Conservation (phyloP, 2,329 filamentous ascomycete species). For the Talaromyces verruculosus region DNA sequence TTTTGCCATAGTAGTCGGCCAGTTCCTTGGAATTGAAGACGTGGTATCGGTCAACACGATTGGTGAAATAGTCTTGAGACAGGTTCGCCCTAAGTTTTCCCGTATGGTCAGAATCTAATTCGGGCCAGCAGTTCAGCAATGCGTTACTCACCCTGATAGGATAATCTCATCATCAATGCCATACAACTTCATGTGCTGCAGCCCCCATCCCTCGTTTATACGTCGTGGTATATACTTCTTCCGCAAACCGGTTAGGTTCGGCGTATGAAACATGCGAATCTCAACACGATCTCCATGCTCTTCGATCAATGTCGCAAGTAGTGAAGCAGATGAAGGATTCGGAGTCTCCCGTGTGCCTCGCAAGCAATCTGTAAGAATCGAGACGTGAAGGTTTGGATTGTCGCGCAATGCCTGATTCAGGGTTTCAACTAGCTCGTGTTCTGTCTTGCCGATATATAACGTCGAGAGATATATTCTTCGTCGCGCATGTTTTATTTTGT, state of each 20-base stretch:
- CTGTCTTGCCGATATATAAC: constrained; percentile 90
- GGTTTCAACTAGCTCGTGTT: constrained; percentile 80
- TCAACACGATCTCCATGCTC: constrained; percentile 90
- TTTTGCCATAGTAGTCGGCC: constrained; percentile 74
- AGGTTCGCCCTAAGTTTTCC: constrained; percentile 68
- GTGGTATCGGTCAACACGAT: constrained; percentile 92
- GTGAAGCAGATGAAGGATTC: constrained; percentile 78
- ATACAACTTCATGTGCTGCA: constrained; percentile 99
- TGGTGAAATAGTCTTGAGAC: constrained; percentile 92
- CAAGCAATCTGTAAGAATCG: constrained; percentile 86
- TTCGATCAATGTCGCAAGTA: constrained; percentile 76
- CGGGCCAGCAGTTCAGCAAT: neutral
- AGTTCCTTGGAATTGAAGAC: constrained; percentile 77
- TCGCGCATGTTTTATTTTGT: constrained; percentile 78
- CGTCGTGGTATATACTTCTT: constrained; percentile 82
- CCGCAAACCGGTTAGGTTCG: constrained; percentile 82
- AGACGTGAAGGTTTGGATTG: constrained; percentile 76
- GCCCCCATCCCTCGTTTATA: constrained; percentile 96
- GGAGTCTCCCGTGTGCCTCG: constrained; percentile 90
- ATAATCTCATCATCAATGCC: constrained; percentile 94
- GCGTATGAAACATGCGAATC: constrained; percentile 96
- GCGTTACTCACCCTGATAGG: constrained; percentile 68
- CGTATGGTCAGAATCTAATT: constrained; percentile 15
- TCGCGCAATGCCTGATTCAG: constrained; percentile 70
- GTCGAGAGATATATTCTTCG: constrained; percentile 88